Conservation (phyloP, 2,329 filamentous ascomycete species). For the Aspergillus sp. region DNA sequence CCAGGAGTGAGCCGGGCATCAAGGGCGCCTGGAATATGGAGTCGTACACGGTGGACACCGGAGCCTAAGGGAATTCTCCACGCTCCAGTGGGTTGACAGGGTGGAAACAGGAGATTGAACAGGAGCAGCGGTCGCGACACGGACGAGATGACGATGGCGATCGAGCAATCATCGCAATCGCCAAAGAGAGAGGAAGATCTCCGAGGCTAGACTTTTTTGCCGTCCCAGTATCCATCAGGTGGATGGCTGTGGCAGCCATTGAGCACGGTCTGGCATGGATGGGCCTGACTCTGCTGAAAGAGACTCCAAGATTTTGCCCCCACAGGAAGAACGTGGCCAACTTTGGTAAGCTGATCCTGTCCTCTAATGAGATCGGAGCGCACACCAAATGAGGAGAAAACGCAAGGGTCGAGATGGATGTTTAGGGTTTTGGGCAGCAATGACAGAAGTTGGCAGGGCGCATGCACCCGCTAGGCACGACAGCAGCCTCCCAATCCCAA, state of each 20-base stretch:
- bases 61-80: constrained; percentile 13
- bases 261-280: constrained; percentile 16
- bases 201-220: constrained; percentile 13
- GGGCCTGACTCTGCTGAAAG: constrained; percentile 10
- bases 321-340: constrained; percentile 15
- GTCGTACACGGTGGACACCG: constrained; percentile 17
- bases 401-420: constrained; percentile 11
- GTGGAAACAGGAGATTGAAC: constrained; percentile 16
- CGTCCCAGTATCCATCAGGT: constrained; percentile 13
- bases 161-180: constrained; percentile 11
- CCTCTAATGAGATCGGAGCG: constrained; percentile 17
- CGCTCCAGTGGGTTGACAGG: constrained; percentile 10
- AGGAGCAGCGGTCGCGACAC: constrained; percentile 9
- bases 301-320: constrained; percentile 11
- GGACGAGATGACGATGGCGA: constrained; percentile 15
- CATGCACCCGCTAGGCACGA: constrained; percentile 18
- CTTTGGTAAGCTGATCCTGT: constrained; percentile 19
- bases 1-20: constrained; percentile 16
- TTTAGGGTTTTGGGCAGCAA: constrained; percentile 27
- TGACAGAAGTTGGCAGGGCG: constrained; percentile 19
- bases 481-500: constrained; percentile 10
- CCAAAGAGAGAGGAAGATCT: constrained; percentile 15
- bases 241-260: constrained; percentile 13
- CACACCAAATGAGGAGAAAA: constrained; percentile 15
- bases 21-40: constrained; percentile 10